A percentile compares a stretch with the other conserved stretches of the same genome.
These are phyloP conservation scores for Ocimum tenuiflorum DNA, from an alignment of 257 asterid species.

Conservation along the genomic window DNA sequence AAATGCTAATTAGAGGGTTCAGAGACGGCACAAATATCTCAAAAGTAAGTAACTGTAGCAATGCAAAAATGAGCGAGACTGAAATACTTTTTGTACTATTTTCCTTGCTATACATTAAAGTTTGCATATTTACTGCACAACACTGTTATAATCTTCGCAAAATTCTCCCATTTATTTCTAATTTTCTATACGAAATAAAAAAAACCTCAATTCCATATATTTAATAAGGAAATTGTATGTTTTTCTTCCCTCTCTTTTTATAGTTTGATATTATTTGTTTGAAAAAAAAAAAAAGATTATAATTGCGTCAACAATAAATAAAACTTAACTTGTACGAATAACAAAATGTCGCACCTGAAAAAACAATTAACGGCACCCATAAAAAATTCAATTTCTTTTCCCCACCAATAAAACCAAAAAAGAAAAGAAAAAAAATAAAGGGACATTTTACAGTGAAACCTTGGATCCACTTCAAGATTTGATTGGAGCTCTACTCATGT, in stretches of 20 bases:
- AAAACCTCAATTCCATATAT: not conserved
- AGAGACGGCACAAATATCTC: slow-evolving; percentile 13
- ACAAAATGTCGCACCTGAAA: not conserved
- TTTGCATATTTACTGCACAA: not conserved
- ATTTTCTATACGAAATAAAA: not conserved
- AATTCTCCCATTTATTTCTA: slow-evolving; percentile 4
- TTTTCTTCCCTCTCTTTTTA: not conserved
- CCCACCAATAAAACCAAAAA: slow-evolving; percentile 13
- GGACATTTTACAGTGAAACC: slow-evolving; percentile 17
- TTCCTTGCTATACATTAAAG: slow-evolving; percentile 1
- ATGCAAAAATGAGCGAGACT: not conserved
- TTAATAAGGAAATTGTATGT: not conserved
- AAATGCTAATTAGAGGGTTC: not conserved
- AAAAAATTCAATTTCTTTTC: not conserved
- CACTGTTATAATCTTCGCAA: not conserved
- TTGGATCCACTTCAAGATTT: slow-evolving; percentile 17
- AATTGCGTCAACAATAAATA: not conserved
- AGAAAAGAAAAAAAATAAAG: not conserved
- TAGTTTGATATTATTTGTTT: not conserved
- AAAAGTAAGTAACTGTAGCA: slow-evolving; percentile 18
- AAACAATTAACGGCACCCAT: not conserved
- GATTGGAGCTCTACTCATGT: slow-evolving; percentile 28
- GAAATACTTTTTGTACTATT: not conserved
- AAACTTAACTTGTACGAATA: not conserved
- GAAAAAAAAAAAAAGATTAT: not conserved